Evolutionary conservation across 768 basidiomycete genomes (phyloP), one percentile per base, ranked within the genome.

Genomic region (Lactarius sanguifluus): DNA sequence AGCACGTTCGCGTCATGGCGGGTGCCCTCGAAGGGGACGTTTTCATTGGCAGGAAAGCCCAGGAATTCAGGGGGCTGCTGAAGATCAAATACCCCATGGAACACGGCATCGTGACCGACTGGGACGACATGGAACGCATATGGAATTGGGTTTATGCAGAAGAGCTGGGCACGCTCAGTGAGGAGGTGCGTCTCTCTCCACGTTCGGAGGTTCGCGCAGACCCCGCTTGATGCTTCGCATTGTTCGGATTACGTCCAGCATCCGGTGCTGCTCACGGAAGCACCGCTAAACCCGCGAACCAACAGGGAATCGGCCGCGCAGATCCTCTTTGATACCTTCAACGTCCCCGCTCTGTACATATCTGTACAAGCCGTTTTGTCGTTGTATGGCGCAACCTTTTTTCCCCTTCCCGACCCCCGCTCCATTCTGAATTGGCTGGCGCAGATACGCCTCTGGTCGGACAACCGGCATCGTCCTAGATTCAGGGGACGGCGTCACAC

Each of bases 51-150:
- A 83, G 91, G 73, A 87, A 89, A 71, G 97, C 97, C 20, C 96
- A 99, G 78, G 97, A 98, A 73, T 91, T 94, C 71, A 83, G 97
- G 62, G 97, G 97, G 12, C 81, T 99, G 70, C 82, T 99, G 71
- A 96, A 96, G 83, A 96, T 98, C 73, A 96, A 96, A 77, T 99
- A 98, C 75, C 97, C 97, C 32, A 98, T 99, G 89, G 94, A 96
- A 76, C 97, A 98, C 76, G 97, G 97, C 15, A 95, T 99, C 66
- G 97, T 99, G 10, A 96, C 92, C 43, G 94, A 99, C 80, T 99
- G 97, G 96, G 97, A 99, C 75, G 97, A 99, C 75, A 99, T 99
- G 97, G 97, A 99, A 77, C 87, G 92, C 67, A 98, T 99, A 83
- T 99, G 97, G 97, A 91, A 85, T 70, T 96, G 94, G 90, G 91